These are phyloP conservation scores for Sclerotinia spermophila DNA, from an alignment of 2,329 filamentous ascomycete species.

Conservation along the genomic window DNA sequence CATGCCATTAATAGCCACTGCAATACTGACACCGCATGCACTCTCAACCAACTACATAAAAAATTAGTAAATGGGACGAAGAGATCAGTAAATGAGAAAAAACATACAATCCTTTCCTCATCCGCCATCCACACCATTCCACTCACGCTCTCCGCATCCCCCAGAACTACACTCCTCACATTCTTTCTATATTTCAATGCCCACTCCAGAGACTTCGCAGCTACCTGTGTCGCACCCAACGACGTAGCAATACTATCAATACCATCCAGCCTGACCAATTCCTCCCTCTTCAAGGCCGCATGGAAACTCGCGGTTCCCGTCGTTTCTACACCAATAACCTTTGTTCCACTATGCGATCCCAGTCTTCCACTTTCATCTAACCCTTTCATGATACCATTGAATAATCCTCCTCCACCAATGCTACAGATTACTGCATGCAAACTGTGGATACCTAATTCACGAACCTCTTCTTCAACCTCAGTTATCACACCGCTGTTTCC, in stretches of 20 bases:
- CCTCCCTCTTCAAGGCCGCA: constrained; percentile 3
- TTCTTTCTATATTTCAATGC: constrained; percentile 44
- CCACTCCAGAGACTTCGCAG: constrained; percentile 63
- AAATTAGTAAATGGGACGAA: neutral
- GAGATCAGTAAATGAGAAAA: neutral
- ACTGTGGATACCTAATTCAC: constrained; percentile 40
- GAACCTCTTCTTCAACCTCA: constrained; percentile 34
- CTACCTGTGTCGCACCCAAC: constrained; percentile 70
- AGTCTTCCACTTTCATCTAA: constrained; percentile 33
- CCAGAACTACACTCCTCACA: constrained; percentile 60
- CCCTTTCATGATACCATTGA: constrained; percentile 72
- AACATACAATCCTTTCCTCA: constrained; percentile 60
- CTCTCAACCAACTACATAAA: constrained; percentile 62
- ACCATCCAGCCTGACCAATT: constrained; percentile 59
- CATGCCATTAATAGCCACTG: constrained; percentile 60
- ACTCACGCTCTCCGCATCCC: constrained; percentile 74
- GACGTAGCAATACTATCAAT: constrained; percentile 76
- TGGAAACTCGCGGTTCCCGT: constrained; percentile 2
- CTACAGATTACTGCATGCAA: constrained; percentile 68
- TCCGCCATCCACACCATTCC: constrained; percentile 75
- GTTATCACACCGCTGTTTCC: constrained; percentile 59
- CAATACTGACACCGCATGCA: constrained; percentile 79
- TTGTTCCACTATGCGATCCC: neutral
- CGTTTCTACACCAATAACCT: neutral
- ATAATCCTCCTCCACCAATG: constrained; percentile 76